Base-by-base conservation (phyloP, 257 asterid genomes). In the Solanum verrucosum region DNA sequence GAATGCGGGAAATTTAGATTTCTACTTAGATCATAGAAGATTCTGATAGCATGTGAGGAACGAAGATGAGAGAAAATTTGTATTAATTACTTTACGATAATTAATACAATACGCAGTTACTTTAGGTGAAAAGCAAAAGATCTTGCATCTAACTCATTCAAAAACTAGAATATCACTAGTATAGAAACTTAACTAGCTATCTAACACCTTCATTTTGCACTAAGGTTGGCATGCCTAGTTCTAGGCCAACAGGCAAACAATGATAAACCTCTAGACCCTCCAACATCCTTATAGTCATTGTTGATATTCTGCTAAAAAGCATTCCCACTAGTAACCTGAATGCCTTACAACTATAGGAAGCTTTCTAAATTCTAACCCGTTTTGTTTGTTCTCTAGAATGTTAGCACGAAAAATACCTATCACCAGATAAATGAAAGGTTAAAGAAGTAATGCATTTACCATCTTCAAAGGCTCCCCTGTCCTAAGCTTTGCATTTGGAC, bases 401-500 rank as follows among this genome's bases (percentile, higher is more conserved):
- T 42, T 42, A 42, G 49, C 14, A 42, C 14, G 49, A 42, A 10
- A 42, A 42, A 42, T 9, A 42, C 14, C 49, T 42, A 42, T 21
- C 25, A 42, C 38, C 15, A 42, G 15, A 78, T 78, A 37, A 78
- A 42, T 42, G 11, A 81, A 42, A 81, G 10, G 3, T 11, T 27
- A 77, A 87, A 52, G 82, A 18, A 79, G 23, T 6, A 72, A 59
- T 63, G 72, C 21, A 44, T 20, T 89, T 91, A 91, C 91, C 92
- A 86, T 83, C 75, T 38, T 87, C 84, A 89, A 49, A 46, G 89
- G 49, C 49, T 91, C 91, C 25, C 91, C 93, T 16, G 91, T 92
- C 78, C 91, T 86, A 56, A 92, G 71, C 25, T 91, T 91, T 38
- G 93, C 92, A 87, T 91, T 92, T 75, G 98, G 98, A 63, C 98